Percentiles rank a stretch among this genome's conserved stretches.
Conservation (phyloP, 2,329 filamentous ascomycete genomes). For the Exophiala sp. region DNA sequence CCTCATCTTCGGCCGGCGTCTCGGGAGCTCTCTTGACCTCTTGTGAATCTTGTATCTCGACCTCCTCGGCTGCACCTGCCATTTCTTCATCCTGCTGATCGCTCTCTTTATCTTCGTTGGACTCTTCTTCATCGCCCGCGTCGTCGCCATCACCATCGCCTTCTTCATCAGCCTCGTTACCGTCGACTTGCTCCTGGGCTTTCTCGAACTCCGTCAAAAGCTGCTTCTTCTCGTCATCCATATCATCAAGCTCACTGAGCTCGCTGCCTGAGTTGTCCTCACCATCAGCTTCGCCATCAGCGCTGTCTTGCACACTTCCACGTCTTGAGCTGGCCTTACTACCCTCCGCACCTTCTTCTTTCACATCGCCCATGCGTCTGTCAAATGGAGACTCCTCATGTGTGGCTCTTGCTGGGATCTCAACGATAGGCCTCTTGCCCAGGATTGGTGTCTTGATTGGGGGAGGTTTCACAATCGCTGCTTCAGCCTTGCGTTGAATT, state of each 20-base stretch:
- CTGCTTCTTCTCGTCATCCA: slow-evolving; percentile 49
- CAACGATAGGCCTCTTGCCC: slow-evolving; percentile 24
- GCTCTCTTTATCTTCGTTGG: slow-evolving; percentile 2
- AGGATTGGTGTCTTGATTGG: slow-evolving; percentile 33
- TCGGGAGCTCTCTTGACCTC: slow-evolving; percentile 1
- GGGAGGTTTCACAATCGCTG: slow-evolving; percentile 45
- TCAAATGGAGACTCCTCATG: slow-evolving; percentile 42
- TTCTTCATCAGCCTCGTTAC: slow-evolving; percentile 11
- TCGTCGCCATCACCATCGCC: slow-evolving; percentile 37
- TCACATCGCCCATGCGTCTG: slow-evolving; percentile 44
- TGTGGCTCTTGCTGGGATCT: slow-evolving; percentile 24
- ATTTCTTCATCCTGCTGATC: slow-evolving; percentile 27
- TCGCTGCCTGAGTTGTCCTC: slow-evolving; percentile 33
- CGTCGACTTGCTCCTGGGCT: slow-evolving; percentile 54
- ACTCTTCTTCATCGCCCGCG: slow-evolving; percentile 23
- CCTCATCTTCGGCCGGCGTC: slow-evolving; percentile 5
- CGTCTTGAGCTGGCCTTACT: slow-evolving; percentile 51
- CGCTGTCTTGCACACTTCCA: slow-evolving; percentile 62
- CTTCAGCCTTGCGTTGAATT: slow-evolving; percentile 57
- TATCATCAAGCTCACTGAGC: slow-evolving; percentile 37
- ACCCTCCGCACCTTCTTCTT: slow-evolving; percentile 44
- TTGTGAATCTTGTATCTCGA: slow-evolving; percentile 21
- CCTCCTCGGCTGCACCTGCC: slow-evolving; percentile 5
- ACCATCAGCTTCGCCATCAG: slow-evolving; percentile 61
- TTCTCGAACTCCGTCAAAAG: slow-evolving; percentile 17